These are phyloP conservation scores for Cryomyces antarcticus DNA, from an alignment of 495 filamentous ascomycete genomes.

Conservation along the genomic window DNA sequence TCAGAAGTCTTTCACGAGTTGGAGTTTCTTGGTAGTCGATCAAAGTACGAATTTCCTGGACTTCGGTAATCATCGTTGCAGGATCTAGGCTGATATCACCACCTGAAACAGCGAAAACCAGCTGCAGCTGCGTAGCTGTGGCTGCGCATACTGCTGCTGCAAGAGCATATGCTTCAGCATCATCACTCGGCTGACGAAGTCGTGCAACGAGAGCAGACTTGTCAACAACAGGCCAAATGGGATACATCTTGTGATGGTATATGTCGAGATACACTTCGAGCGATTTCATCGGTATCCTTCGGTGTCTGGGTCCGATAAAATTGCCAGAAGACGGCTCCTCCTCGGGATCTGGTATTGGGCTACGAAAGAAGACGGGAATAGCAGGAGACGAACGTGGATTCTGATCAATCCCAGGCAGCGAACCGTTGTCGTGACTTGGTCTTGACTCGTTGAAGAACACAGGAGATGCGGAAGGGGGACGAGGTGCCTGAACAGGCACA, in stretches of 20 bases:
- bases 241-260: constrained; percentile 26
- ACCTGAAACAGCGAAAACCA: constrained; percentile 5
- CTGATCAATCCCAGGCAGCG: too few species aligned
- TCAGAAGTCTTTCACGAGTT: constrained; percentile 15
- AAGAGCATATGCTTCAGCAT: constrained; percentile 22
- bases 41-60: constrained; percentile 1
- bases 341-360: background rate
- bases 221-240: constrained; percentile 29
- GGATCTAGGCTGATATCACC: background rate
- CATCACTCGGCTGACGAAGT: constrained; percentile 12
- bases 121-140: constrained; percentile 24
- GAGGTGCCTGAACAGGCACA: background rate
- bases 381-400: background rate
- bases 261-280: constrained; percentile 9
- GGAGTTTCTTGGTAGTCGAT: constrained; percentile 8
- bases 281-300: background rate
- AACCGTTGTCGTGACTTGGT: too few species aligned
- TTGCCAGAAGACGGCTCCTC: too few species aligned
- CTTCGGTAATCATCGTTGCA: constrained; percentile 8
- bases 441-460: background rate
- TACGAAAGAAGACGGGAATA: background rate
- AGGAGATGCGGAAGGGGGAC: background rate
- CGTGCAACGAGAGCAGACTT: constrained; percentile 20
- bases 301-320: constrained; percentile 1
- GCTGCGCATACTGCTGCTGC: constrained; percentile 24